phyloP scores from a whole-genome alignment of 2,329 filamentous ascomycete species.

The Sarocladium kiliense region DNA sequence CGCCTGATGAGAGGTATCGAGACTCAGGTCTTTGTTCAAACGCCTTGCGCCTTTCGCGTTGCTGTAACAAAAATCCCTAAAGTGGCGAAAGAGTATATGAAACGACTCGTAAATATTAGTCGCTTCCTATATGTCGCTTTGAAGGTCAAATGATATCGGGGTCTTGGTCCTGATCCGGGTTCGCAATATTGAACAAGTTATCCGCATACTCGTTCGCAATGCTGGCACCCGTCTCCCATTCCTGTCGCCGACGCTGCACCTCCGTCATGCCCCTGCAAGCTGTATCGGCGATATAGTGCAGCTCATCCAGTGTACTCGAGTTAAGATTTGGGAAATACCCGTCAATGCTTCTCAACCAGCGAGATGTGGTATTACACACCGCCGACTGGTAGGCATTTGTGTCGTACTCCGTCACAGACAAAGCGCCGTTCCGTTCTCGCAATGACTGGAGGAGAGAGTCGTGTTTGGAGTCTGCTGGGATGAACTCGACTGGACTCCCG shows the following conservation, averaged over 20 bases:
- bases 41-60: too few relatives aligned
- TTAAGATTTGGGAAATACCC: conserved; percentile 39
- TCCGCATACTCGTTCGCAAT: conserved; percentile 26
- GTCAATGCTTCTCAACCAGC: conserved; percentile 36
- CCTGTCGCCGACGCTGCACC: conserved; percentile 25
- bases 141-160: too few relatives aligned
- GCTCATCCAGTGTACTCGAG: conserved; percentile 35
- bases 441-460: conserved; percentile 17
- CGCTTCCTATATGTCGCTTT: too few relatives aligned
- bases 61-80: conserved; percentile 10
- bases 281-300: conserved; percentile 39
- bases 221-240: conserved; percentile 22
- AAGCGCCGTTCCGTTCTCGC: conserved; percentile 10
- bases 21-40: not conserved
- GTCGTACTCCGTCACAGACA: conserved; percentile 28
- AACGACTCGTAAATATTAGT: too few relatives aligned
- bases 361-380: conserved; percentile 34
- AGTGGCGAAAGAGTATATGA: too few relatives aligned
- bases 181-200: conserved; percentile 15
- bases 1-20: not conserved
- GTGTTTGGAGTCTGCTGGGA: conserved; percentile 21
- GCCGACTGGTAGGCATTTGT: conserved; percentile 29
- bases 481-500: conserved; percentile 28
- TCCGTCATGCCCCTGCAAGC: conserved; percentile 38
- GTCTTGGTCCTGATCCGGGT: not conserved